Conservation (phyloP, 164 flowering plant species). For the Macadamia tetraphylla region DNA sequence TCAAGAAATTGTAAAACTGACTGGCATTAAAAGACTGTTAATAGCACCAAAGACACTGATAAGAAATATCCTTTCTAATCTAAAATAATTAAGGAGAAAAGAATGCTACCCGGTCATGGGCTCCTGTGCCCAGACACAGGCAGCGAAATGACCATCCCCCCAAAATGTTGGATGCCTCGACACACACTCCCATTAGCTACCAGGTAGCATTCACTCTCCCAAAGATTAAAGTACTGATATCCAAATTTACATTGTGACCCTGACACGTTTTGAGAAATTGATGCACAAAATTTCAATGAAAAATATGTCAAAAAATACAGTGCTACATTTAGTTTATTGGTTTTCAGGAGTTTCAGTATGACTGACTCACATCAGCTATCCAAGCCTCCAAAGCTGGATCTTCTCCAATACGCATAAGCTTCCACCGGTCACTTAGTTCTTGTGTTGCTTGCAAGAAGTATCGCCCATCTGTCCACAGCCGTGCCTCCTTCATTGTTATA, state of each 20-base stretch:
- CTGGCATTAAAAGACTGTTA: no score
- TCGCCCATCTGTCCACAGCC: slow-evolving; percentile 92
- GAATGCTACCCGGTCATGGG: no score
- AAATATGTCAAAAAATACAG: background rate
- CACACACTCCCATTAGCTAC: no score
- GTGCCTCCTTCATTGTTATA: slow-evolving; percentile 64
- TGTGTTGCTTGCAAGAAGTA: slow-evolving; percentile 88
- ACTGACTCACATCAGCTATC: slow-evolving; percentile 76
- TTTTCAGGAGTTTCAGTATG: background rate
- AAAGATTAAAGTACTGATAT: background rate
- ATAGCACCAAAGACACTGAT: no score
- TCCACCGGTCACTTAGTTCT: slow-evolving; percentile 74
- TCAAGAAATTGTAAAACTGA: no score
- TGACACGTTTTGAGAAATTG: background rate
- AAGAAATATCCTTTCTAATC: background rate
- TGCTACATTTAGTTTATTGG: background rate
- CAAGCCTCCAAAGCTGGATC: slow-evolving; percentile 78
- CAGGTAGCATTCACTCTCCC: no score
- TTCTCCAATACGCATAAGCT: slow-evolving; percentile 91
- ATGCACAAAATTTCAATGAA: background rate
- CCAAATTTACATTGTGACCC: background rate
- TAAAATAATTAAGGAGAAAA: background rate
- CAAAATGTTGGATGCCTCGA: no score
- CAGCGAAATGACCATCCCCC: no score
- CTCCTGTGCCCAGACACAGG: no score